Base-by-base conservation (phyloP, 1,139 yeast species). In the Groenewaldozyma auringiensis region DNA sequence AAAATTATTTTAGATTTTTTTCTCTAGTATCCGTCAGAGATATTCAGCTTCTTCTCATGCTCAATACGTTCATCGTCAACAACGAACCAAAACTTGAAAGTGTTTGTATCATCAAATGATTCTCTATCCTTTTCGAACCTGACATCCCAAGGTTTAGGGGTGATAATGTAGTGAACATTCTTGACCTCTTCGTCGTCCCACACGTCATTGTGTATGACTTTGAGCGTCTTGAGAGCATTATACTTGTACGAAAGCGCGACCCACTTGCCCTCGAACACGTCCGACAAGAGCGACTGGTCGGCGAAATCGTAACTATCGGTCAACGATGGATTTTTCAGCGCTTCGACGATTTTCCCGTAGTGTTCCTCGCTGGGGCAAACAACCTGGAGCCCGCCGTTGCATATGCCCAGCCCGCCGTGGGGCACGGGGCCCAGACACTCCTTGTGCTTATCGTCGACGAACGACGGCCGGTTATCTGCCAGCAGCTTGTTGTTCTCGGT, bases 71-170 rank as follows among this genome's bases (percentile, higher is more conserved):
- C 70, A 27, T 53, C 58, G 41, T 64, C 63, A 14, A 62, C 43
- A 33, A 49, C 47, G 43, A 54, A 54, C 69, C 69, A 65, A 38
- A 53, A 47, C 27, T 44, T 43, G 47, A 65, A 65, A 2, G 69
- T 65, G n/a, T 53, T 57, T 0, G 69, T 63, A 4, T 55, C 61
- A 42, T 65, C 69, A 33, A 45, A 43, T 3, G 45, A 29, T 9
- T 50, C 50, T 34, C 57, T 40, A 32, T 56, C 55, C 17, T 46
- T 50, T n/a, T 47, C 42, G 17, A 61, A 47, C 9, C 57, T 48
- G 33, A 67, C 70, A 37, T 75, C 71, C 81, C 81, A 77, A 2
- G 82, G 81, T 61, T 77, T 77, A 3, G 81, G 79, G 9, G 70
- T 68, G 41, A 76, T 52, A 32, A 77, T 77, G 54, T 72, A 77